Base-by-base conservation (phyloP, 1,139 yeast genomes). In the Kodamaea alishanica region DNA sequence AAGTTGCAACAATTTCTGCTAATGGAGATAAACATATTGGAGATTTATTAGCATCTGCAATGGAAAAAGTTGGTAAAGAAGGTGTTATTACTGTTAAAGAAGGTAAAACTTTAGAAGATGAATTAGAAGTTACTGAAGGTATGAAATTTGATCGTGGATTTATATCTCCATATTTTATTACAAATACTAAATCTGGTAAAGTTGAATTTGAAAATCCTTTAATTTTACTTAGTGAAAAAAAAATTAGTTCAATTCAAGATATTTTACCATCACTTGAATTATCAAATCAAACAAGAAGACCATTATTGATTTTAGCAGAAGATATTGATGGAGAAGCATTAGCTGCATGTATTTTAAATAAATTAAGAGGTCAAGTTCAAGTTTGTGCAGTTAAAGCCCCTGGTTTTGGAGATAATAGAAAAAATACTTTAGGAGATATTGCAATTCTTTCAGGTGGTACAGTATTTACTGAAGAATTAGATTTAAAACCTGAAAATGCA, bases 21-120 rank as follows among this genome's bases (percentile, higher is more conserved):
- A 92, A 92, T 66, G 98, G 98, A 54, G 98, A 92, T 64, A 61
- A 76, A 37, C 97, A 92, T 75, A 90, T 92, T 57, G 98, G 98
- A 65, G 77, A 83, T 65, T 74, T 92, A 56, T 78, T 92, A 61
- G 97, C 98, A 44, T 81, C 85, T 44, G 98, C 98, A 56, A 92
- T 92, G 98, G 98, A 90, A 73, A 92, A 92, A 71, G 98, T 92
- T 47, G 98, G 98, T 60, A 94, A 92, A 72, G 98, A 92, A 70
- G 98, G 98, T 77, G 98, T 92, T 48, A 92, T 92, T 64, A 92
- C 98, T 55, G 96, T 92, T 60, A 86, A 63, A 75, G 97, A 90
- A 70, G 97, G 97, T 60, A 89, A 88, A 77, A 90, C 97, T 53
- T 77, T 90, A 61, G 96, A 88, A 68, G 97, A 90, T 63, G 96